phyloP scores from a whole-genome alignment of 2,329 filamentous ascomycete genomes.

The Penicillium sp. region DNA sequence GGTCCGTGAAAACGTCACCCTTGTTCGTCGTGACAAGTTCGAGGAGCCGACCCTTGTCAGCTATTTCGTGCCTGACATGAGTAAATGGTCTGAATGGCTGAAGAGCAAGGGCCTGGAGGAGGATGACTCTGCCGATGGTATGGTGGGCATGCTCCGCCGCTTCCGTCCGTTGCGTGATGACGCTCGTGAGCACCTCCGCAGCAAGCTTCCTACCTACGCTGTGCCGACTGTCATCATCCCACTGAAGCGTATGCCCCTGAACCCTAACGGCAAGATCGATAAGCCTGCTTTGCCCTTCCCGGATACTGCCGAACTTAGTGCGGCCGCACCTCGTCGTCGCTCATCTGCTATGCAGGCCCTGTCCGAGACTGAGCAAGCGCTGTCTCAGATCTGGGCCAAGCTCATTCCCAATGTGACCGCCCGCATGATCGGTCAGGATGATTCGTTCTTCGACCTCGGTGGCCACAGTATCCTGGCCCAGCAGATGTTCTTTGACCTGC shows the following conservation, averaged over 20 bases:
- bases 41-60: slow-evolving; percentile 85
- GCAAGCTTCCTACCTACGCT: slow-evolving; percentile 70
- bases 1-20: slow-evolving; percentile 79
- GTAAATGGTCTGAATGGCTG: slow-evolving; percentile 70
- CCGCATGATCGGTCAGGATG: slow-evolving; percentile 63
- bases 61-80: slow-evolving; percentile 82
- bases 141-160: slow-evolving; percentile 57
- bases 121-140: slow-evolving; percentile 47
- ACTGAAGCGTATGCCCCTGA: slow-evolving; percentile 71
- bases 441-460: slow-evolving; percentile 73
- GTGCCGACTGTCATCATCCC: slow-evolving; percentile 73
- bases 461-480: slow-evolving; percentile 80
- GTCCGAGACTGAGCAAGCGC: slow-evolving; percentile 59
- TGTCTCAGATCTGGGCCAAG: slow-evolving; percentile 73
- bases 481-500: slow-evolving; percentile 71
- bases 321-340: slow-evolving; percentile 52
- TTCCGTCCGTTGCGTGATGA: slow-evolving; percentile 61
- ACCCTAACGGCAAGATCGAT: slow-evolving; percentile 83
- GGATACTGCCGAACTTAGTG: slow-evolving; percentile 65
- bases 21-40: slow-evolving; percentile 78
- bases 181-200: slow-evolving; percentile 66
- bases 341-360: slow-evolving; percentile 49
- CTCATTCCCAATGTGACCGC: slow-evolving; percentile 66
- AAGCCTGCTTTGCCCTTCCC: slow-evolving; percentile 77
- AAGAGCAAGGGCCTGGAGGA: slow-evolving; percentile 55